These are phyloP conservation scores for Saitozyma sp. DNA, from an alignment of 768 basidiomycete genomes.

Conservation along the genomic window DNA sequence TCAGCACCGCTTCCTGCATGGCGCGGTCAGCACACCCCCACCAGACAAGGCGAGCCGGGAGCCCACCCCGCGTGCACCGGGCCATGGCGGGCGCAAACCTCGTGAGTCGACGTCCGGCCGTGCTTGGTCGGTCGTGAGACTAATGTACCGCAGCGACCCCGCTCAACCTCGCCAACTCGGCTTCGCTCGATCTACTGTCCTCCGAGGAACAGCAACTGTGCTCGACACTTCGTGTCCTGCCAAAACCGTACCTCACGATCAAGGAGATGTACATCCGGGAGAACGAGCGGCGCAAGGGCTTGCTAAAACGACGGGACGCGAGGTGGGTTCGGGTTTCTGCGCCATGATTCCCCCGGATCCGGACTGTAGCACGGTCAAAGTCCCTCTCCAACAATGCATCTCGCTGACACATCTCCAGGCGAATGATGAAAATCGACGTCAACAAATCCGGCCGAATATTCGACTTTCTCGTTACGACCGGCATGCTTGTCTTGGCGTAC, in stretches of 20 bases:
- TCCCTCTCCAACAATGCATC: background rate
- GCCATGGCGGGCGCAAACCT: constrained; percentile 18
- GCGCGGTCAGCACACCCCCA: constrained; percentile 31
- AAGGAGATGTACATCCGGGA: constrained; percentile 94
- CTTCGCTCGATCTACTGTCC: constrained; percentile 84
- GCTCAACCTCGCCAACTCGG: constrained; percentile 86
- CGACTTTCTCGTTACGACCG: constrained; percentile 87
- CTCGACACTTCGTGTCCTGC: constrained; percentile 82
- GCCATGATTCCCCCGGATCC: background rate
- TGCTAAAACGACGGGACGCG: constrained; percentile 82
- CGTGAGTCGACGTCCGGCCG: constrained; percentile 16
- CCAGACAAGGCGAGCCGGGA: constrained; percentile 30
- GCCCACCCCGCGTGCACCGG: constrained; percentile 20
- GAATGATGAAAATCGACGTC: constrained; percentile 87
- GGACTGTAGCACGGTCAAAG: background rate
- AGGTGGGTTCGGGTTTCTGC: constrained; percentile 34
- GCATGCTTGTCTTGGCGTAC: constrained; percentile 53
- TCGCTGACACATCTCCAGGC: constrained; percentile 53
- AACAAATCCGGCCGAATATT: constrained; percentile 89
- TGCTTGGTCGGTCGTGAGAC: background rate
- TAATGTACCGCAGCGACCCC: constrained; percentile 53
- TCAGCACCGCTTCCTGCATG: constrained; percentile 43
- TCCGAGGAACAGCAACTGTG: constrained; percentile 84
- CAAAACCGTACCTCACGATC: constrained; percentile 91
- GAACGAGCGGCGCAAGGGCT: constrained; percentile 84